These are phyloP conservation scores for Hebeloma cylindrosporum DNA, from an alignment of 768 basidiomycete genomes.

Conservation along the genomic window DNA sequence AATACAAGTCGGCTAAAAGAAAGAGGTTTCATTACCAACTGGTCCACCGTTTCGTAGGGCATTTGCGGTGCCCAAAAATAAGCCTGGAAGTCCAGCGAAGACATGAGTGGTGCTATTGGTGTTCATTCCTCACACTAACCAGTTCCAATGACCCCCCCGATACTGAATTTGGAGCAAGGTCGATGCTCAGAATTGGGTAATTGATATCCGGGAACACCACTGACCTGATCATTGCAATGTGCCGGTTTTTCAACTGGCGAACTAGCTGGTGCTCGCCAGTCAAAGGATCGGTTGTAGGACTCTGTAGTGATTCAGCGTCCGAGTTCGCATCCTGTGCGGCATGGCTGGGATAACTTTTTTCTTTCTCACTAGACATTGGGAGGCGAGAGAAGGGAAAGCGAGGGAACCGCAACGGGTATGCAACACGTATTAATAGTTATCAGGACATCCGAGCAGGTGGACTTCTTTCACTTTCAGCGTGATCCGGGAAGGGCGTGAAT, in stretches of 20 bases:
- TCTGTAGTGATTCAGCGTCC: conserved; percentile 18
- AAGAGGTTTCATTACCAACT: conserved; percentile 40
- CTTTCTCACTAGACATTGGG: conserved; percentile 17
- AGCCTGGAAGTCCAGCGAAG: conserved; percentile 36
- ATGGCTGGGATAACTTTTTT: conserved; percentile 11
- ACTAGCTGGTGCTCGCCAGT: conserved; percentile 36
- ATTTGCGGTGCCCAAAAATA: conserved; percentile 66
- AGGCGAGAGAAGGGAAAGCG: conserved; percentile 4
- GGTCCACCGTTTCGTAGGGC: conserved; percentile 61
- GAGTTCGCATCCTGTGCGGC: conserved; percentile 6
- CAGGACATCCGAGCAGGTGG: conserved; percentile 10
- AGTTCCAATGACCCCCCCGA: conserved; percentile 60
- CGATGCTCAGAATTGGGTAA: not conserved
- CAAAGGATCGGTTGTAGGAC: conserved; percentile 6
- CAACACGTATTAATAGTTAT: conserved; percentile 10
- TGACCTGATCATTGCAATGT: conserved; percentile 80
- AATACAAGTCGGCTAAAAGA: not conserved
- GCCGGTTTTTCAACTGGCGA: conserved; percentile 72
- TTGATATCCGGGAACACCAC: not conserved
- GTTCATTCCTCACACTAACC: conserved; percentile 32
- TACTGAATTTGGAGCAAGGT: conserved; percentile 35
- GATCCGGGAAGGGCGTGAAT: too few relatives aligned
- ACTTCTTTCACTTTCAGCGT: conserved; percentile 3
- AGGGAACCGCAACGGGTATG: not conserved
- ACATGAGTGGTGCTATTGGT: not conserved